These are phyloP conservation scores for Cystofilobasidium bisporidii DNA, from an alignment of 768 basidiomycete species.

Conservation along the genomic window DNA sequence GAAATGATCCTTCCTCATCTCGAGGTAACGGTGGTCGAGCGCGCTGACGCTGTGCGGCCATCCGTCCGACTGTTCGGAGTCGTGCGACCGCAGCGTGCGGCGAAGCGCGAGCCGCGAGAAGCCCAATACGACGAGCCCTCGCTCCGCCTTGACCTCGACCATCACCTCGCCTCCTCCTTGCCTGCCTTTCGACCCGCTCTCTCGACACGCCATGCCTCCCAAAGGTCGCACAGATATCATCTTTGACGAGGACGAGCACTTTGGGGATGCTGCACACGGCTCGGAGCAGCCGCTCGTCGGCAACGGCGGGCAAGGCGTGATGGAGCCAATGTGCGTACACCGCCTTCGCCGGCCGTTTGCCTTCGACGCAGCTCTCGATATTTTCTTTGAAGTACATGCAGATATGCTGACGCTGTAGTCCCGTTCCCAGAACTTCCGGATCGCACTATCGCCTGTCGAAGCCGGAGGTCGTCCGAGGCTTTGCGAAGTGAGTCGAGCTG, in stretches of 20 bases:
- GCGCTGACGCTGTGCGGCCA: too few relatives aligned
- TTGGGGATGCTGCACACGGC: neutral
- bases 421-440: slow-evolving; percentile 33
- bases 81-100: too few relatives aligned
- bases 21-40: too few relatives aligned
- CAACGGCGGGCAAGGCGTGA: neutral
- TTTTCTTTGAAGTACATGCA: too few relatives aligned
- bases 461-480: slow-evolving; percentile 68
- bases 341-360: too few relatives aligned
- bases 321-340: neutral
- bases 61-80: too few relatives aligned
- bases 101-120: too few relatives aligned
- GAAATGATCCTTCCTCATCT: too few relatives aligned
- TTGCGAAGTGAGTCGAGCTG: slow-evolving; percentile 68
- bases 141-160: too few relatives aligned
- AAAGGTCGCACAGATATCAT: slow-evolving; percentile 2
- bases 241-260: slow-evolving; percentile 17
- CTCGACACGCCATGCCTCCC: neutral
- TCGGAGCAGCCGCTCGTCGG: slow-evolving; percentile 2
- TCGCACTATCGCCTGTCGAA: slow-evolving; percentile 79
- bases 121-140: too few relatives aligned
- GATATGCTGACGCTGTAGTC: too few relatives aligned
- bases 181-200: neutral
- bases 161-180: neutral
- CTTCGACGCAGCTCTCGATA: too few relatives aligned